Evolutionary conservation across 495 filamentous ascomycete species (phyloP).

Genomic region (Lepidopterella palustris): DNA sequence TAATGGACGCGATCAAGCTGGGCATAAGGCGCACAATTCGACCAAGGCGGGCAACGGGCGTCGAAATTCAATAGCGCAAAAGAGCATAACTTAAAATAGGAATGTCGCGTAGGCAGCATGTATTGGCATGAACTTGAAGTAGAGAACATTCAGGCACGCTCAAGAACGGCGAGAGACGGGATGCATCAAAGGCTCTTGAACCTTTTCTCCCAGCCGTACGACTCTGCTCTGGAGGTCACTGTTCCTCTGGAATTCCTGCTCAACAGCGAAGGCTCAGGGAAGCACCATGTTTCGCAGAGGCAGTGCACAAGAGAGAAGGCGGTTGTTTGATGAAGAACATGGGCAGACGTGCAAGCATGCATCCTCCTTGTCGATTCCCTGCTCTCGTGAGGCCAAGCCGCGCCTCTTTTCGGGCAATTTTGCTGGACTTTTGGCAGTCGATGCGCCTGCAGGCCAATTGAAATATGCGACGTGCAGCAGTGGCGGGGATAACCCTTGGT

Average conservation of each 20-base stretch:
- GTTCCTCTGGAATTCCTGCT: not conserved
- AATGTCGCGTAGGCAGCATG: not conserved
- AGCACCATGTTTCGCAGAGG: not conserved
- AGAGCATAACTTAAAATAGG: not conserved
- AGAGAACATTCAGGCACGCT: not conserved
- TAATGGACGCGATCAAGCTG: not conserved
- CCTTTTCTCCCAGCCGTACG: not conserved
- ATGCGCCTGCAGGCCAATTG: not conserved
- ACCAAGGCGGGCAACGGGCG: not conserved
- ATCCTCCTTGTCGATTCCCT: not conserved
- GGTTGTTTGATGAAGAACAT: not conserved
- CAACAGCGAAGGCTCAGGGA: not conserved
- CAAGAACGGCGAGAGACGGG: not conserved
- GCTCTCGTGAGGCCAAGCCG: not conserved
- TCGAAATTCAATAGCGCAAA: not conserved
- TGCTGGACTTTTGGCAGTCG: no score
- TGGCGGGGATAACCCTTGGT: not conserved
- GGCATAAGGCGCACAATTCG: not conserved
- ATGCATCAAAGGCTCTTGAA: not conserved
- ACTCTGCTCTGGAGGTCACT: not conserved
- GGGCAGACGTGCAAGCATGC: not conserved
- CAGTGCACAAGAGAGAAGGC: not conserved
- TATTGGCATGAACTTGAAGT: not conserved
- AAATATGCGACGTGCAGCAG: not conserved
- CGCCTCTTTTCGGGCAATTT: not conserved